Percentiles rank a stretch among this genome's conserved stretches.
phyloP scores from a whole-genome alignment of 768 basidiomycete genomes.

The Lentinula lateritia region DNA sequence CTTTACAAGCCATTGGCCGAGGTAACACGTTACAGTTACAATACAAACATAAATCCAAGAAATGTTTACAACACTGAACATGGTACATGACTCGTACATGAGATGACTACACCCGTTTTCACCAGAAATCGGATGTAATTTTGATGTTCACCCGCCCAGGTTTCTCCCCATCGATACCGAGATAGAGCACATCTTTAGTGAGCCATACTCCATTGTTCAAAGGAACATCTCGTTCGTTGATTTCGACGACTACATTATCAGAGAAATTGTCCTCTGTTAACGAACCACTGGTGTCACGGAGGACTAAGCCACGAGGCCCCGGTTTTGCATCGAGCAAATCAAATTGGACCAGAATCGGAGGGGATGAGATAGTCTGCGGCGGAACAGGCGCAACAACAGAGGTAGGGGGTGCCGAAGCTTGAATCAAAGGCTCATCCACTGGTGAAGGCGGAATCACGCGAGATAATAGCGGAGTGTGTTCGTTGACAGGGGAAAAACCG shows the following conservation, averaged over 20 bases:
- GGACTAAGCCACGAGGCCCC: background rate
- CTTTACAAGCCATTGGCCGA: background rate
- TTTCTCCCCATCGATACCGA: background rate
- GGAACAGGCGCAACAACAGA: background rate
- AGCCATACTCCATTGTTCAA: background rate
- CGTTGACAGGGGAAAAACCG: background rate
- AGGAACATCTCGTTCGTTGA: background rate
- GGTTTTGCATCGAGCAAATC: background rate
- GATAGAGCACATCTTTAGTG: background rate
- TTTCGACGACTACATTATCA: background rate
- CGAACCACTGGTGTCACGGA: background rate
- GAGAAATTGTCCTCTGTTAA: background rate
- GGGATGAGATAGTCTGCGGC: background rate
- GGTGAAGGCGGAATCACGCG: background rate
- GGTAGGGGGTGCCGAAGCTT: background rate
- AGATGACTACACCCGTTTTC: background rate
- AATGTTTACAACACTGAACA: background rate
- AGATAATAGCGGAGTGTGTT: constrained; percentile 1
- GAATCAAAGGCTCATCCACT: background rate
- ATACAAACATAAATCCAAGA: background rate
- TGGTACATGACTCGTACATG: background rate
- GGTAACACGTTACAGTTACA: background rate
- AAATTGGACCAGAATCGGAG: background rate
- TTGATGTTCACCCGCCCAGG: background rate
- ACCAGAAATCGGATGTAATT: background rate